Base-by-base conservation (phyloP, 2,329 filamentous ascomycete genomes). In the Arthroderma uncinatum region DNA sequence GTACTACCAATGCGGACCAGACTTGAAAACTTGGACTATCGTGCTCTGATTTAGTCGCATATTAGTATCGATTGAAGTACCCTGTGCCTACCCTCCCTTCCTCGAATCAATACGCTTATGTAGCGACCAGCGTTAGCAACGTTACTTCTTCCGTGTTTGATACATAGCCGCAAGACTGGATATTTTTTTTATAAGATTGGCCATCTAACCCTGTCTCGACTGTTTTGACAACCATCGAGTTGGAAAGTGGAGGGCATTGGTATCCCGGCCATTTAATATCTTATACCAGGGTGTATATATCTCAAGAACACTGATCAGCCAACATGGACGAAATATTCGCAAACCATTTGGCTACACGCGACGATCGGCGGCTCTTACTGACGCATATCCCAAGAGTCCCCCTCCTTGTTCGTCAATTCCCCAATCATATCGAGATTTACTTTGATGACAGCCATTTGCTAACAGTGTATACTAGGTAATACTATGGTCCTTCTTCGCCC, bases 401-500 rank as follows among this genome's bases (percentile, higher is more conserved):
- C 1, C 50, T 53, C n/a, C 36, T 53, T 53, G 50, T 53, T 37
- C n/a, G 33, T 53, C 14, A 16, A 53, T 37, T 21, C 19, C 50
- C 8, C n/a, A 16, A 33, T 8, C 12, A 23, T 19, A 25, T 16
- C 12, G 44, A 16, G 14, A 34, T 50, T 3, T 4, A 2, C 7
- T 10, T 33, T 50, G 44, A 25, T 50, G 12, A 50, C 44, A 14
- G 12, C n/a, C 14, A n/a, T n/a, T 21, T n/a, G 10, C 28, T 9
- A 50, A 37, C 34, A 37, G 3, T 12, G 34, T 37, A n/a, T 10
- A 5, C 34, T 53, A 60, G 59, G 16, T 58, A 28, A 55, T 42
- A 10, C 25, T 57, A 1, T 60, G 59, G 59, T 54, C 56, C n/a
- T 58, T 60, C 30, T 60, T 60, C 30, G 52, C 48, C 19, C 28